These are phyloP conservation scores for Phytophthora cactorum DNA, from an alignment of 352 stramenopile species.

Conservation along the genomic window DNA sequence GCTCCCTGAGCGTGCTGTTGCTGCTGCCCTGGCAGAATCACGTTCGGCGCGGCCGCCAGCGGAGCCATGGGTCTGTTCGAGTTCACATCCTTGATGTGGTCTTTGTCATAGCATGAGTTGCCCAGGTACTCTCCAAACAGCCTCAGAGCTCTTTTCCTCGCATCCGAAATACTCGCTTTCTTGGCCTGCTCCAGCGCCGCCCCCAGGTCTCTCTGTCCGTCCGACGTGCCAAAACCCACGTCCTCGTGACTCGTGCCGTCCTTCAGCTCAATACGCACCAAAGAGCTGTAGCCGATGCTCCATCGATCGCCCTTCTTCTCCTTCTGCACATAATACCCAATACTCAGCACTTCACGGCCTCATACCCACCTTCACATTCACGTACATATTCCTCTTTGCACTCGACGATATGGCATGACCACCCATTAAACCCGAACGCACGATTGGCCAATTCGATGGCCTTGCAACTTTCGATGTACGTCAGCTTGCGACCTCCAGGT, in stretches of 20 bases:
- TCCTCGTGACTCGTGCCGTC: slow-evolving; percentile 87
- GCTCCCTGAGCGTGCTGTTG: slow-evolving; percentile 4
- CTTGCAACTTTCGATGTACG: slow-evolving; percentile 91
- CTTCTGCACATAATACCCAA: slow-evolving; percentile 39
- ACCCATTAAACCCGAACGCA: slow-evolving; percentile 90
- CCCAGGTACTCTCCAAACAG: slow-evolving; percentile 88
- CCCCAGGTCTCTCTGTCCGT: slow-evolving; percentile 77
- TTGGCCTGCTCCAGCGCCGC: slow-evolving; percentile 86
- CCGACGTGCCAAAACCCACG: slow-evolving; percentile 79
- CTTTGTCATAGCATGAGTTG: slow-evolving; percentile 89
- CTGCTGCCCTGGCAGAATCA: slow-evolving; percentile 29
- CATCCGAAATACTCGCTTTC: slow-evolving; percentile 89
- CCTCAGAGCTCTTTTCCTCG: slow-evolving; percentile 75
- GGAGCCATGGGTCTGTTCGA: slow-evolving; percentile 50
- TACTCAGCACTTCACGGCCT: not conserved
- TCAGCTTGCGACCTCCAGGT: slow-evolving; percentile 75
- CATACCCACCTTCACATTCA: not conserved
- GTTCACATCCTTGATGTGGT: slow-evolving; percentile 83
- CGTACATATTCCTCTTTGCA: slow-evolving; percentile 89
- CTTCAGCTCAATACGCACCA: slow-evolving; percentile 88
- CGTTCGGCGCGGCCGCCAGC: slow-evolving; percentile 23
- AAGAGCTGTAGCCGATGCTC: slow-evolving; percentile 78
- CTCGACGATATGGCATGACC: slow-evolving; percentile 83
- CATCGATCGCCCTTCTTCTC: slow-evolving; percentile 75
- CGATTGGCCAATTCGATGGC: slow-evolving; percentile 89